Evolutionary conservation across 2,329 filamentous ascomycete species (phyloP).

Genomic region (Chaetomiaceae sp.): DNA sequence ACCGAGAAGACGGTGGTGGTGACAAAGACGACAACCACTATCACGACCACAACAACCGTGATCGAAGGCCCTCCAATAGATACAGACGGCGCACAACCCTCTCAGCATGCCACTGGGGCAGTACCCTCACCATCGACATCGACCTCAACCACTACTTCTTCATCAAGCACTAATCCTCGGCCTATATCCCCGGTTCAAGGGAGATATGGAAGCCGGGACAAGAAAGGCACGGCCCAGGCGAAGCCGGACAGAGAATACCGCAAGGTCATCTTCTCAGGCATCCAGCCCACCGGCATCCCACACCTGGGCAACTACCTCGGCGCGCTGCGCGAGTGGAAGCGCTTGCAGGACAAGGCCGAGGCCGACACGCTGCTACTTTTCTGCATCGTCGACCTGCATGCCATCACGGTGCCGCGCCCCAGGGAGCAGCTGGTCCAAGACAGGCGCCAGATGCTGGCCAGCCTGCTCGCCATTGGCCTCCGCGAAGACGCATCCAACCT

Average conservation of each 20-base stretch:
- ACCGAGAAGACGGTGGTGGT: neutral
- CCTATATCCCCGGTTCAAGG: too few relatives aligned
- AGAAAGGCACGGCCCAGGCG: too few relatives aligned
- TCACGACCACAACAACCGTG: neutral
- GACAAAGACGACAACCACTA: neutral
- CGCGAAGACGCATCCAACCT: slow-evolving; percentile 71
- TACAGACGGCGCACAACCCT: too few relatives aligned
- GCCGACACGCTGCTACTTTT: slow-evolving; percentile 64
- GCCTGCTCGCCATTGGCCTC: slow-evolving; percentile 77
- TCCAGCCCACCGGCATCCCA: slow-evolving; percentile 91
- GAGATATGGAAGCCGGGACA: too few relatives aligned
- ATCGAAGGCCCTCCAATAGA: too few relatives aligned
- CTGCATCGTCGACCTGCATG: slow-evolving; percentile 90
- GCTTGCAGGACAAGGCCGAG: slow-evolving; percentile 63
- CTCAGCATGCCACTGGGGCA: too few relatives aligned
- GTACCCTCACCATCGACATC: too few relatives aligned
- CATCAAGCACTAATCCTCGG: too few relatives aligned
- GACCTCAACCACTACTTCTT: too few relatives aligned
- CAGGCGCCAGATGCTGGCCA: slow-evolving; percentile 72
- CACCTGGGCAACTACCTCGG: slow-evolving; percentile 96
- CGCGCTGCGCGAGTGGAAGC: slow-evolving; percentile 80
- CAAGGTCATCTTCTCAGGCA: slow-evolving; percentile 81
- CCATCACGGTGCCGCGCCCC: slow-evolving; percentile 75
- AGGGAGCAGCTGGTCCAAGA: slow-evolving; percentile 56
- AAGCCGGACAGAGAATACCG: too few relatives aligned